Evolutionary conservation across 2,329 filamentous ascomycete genomes (phyloP), one percentile per base, ranked within the genome.

Genomic region (Fusarium miscanthi): DNA sequence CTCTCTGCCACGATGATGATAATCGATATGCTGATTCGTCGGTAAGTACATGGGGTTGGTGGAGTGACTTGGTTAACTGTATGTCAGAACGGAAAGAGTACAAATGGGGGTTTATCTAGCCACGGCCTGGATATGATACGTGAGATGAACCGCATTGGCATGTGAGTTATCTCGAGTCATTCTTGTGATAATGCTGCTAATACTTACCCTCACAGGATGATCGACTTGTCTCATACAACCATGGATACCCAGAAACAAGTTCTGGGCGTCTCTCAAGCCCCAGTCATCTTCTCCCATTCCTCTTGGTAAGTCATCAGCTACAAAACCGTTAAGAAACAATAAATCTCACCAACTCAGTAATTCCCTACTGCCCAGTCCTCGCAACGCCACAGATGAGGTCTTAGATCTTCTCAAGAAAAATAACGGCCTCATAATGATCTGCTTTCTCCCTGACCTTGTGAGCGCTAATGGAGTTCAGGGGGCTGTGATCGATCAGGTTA

Each of bases 81-180:
- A 30, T 4, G 5, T 27, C 12, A 46, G 43, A 30, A 27, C 43
- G 43, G 43, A 11, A 46, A 46, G 8, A 30, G 12, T n/a, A 21
- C 19, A 30, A 46, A 46, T 46, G 43, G 43, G 27, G 49, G 49
- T 19, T 37, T 52, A 25, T 52, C 49, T 1, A 52, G 16, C 8
- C 23, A 52, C 13, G 49, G 49, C 31, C 31, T 37, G 12, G 33
- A 27, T 6, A 52, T 52, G 5, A n/a, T 52, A 35, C 31, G 33
- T 25, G 49, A 52, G 35, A 52, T 52, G 49, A 52, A 52, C 37
- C 49, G 49, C 10, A 52, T 38, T 8, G 49, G 49, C 17, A 52
- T 52, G 49, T 52, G 23, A 27, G 31, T 38, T 21, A 10, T 38
- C 8, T 38, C 8, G 6, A n/a, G 17, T n/a, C 13, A 19, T 0